Base-by-base conservation (phyloP, 805 yeast genomes). In the Priceomyces castillae region DNA sequence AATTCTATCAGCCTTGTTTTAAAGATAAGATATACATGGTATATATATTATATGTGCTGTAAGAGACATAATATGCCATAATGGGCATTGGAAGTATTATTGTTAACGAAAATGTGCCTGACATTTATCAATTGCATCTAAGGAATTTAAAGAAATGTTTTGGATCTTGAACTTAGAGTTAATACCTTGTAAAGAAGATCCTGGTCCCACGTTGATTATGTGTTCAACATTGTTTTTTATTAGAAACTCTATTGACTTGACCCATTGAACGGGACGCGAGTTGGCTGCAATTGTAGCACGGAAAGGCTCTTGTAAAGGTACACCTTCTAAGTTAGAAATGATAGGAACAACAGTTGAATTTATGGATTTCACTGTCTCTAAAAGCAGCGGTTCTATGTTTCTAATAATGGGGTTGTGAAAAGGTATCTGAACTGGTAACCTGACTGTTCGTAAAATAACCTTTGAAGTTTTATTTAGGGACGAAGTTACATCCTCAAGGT, bases 401-500 rank as follows among this genome's bases (percentile, higher is more conserved):
- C 42, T 41, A 54, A 80, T 54, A 2, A 68, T 46, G 9, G 62
- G 55, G 44, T 67, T 71, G 54, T 78, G 84, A 56, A 78, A 78
- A 14, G 84, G 81, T 1, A 78, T 71, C 2, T 65, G 56, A 6
- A 77, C 82, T 1, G 76, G 69, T 36, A 78, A 53, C 33, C 48
- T 48, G 1, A 60, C 57, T 3, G 60, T 46, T 46, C 61, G 61
- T 10, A 65, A 50, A 4, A 59, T 54, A 11, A 46, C 49, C 42
- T 47, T 51, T n/a, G 42, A 25, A 10, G 36, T 31, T 38, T 49
- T 35, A 49, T 58, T 41, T 41, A 49, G 25, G 34, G 50, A 43
- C 3, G 46, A 48, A 0, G 71, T 48, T 9, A 58, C 54, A 2
- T 46, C 41, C 6, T 51, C 51, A 2, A 78, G 48, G 1, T 52